Conservation (phyloP, 2,329 filamentous ascomycete species). For the Claviceps humidiphila region DNA sequence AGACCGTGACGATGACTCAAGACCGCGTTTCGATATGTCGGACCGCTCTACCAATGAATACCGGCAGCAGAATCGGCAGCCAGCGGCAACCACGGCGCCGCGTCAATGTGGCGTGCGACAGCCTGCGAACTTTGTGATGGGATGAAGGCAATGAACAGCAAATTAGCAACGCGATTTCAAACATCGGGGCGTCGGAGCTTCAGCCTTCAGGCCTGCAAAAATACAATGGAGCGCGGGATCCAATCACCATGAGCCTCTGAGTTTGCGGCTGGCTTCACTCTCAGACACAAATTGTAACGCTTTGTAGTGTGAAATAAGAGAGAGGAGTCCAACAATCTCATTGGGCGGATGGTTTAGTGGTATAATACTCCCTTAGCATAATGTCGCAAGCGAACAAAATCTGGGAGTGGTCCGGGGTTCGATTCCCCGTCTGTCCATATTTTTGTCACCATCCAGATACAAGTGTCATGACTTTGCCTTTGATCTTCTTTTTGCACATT, state of each 20-base stretch:
- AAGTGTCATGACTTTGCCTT: fast-evolving
- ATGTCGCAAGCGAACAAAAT: fast-evolving
- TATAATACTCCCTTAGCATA: conserved; percentile 8
- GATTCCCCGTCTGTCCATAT: conserved; percentile 11
- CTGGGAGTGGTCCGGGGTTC: conserved; percentile 12
- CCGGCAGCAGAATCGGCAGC: conserved; percentile 1
- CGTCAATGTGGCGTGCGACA: conserved; percentile 4
- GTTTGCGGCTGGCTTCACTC: neutral
- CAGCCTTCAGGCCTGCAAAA: no score
- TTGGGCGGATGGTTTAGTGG: conserved; percentile 7
- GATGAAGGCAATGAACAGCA: no score
- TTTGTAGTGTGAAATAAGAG: fast-evolving
- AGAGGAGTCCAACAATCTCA: fast-evolving
- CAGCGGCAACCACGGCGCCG: conserved; percentile 5
- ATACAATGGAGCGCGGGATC: neutral
- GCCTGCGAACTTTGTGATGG: conserved; percentile 2
- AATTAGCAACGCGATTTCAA: no score
- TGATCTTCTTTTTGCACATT: neutral
- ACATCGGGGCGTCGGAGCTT: no score
- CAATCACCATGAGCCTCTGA: conserved; percentile 2
- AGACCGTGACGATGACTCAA: neutral
- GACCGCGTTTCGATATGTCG: neutral
- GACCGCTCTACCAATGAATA: neutral
- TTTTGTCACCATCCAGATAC: neutral
- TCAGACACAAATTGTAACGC: neutral